Evolutionary conservation across 192 early-diverging fungal genomes (phyloP), one percentile per base, ranked within the genome.

Genomic region (Coemansia sp.): DNA sequence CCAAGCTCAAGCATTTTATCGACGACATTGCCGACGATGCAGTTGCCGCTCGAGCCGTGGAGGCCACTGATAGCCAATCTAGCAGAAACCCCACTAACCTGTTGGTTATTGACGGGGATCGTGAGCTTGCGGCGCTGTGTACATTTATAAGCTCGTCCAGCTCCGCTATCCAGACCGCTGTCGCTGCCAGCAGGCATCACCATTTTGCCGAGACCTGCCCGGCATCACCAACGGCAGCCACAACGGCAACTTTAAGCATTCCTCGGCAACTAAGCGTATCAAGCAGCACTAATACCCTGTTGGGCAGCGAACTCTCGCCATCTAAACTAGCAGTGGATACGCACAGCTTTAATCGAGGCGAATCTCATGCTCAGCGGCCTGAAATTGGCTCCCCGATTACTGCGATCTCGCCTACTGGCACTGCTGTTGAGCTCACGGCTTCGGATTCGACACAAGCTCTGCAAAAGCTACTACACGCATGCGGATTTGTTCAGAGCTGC

Each of bases 1-100:
- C n/a, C n/a, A 70, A 79, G 47, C 75, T 91, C 12, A 89, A 86
- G 68, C 65, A 59, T 19, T 90, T 89, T 68, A 87, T 91, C 32
- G 87, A 91, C 31, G 78, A 76, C 62, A 80, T 91, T 25, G 73
- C 83, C 43, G 58, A 36, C 0, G 32, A 22, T 4, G 25, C 47
- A 12, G 35, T 9, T 47, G 20, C 17, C 15, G 31, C 45, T 8
- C 10, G 38, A 15, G 51, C 27, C 15, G 5, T 25, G 5, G 51
- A 31, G 51, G 27, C 27, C 27, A 5, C 6, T 15, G 6, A n/a
- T n/a, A 14, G n/a, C n/a, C 6, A n/a, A 25, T 15, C 35, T 1
- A 12, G 17, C 10, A 57, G 31, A 29, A 17, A 25, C 32, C 6
- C 14, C 24, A n/a, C 29, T 8, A 39, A 19, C 22, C 29, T 60